Evolutionary conservation across 2,329 filamentous ascomycete genomes (phyloP), one percentile per base, ranked within the genome.

Genomic region (Cryphonectria radicalis): DNA sequence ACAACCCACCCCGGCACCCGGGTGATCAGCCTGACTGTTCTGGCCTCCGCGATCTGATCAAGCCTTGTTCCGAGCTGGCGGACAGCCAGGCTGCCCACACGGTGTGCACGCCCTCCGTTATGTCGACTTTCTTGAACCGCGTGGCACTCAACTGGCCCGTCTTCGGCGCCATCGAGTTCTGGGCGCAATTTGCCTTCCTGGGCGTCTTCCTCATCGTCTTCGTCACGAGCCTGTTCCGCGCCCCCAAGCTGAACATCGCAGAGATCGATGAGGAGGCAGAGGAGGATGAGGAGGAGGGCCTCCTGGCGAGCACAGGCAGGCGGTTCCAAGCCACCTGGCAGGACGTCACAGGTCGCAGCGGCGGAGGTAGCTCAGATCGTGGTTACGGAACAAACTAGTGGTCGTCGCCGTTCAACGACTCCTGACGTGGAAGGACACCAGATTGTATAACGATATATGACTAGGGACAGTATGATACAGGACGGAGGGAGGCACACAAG

Each of bases 91-190:
- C 88, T n/a, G 92, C 94, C 3, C 89, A 89, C 75, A 87, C 91
- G 72, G 91, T 97, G 32, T 99, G 96, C 85, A 98, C 95, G 0
- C 94, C 96, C 0, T 95, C 92, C 32, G 91, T 98, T 53, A 92
- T 95, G 80, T 96, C 93, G 72, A 97, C 93, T 0, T 97, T 99
- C 81, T 86, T 99, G 74, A 98, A 98, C 81, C 91, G 95, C 62
- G 89, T 98, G 73, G 95, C 93, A 32, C 88, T 97, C 78, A 97
- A 97, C 79, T 99, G 96, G 87, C 95, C 96, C 7, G 94, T 98
- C 79, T 97, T 99, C 78, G 96, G 96, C 14, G 90, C 92, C 14
- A 84, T 98, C n/a, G 89, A 93, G 75, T 99, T 98, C 81, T 99
- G 95, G 94, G 93, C 94, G 0, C 96, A 99, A 77, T 98, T 98